phyloP scores from a whole-genome alignment of 352 stramenopile genomes.

The Elongisporangium anandrum region DNA sequence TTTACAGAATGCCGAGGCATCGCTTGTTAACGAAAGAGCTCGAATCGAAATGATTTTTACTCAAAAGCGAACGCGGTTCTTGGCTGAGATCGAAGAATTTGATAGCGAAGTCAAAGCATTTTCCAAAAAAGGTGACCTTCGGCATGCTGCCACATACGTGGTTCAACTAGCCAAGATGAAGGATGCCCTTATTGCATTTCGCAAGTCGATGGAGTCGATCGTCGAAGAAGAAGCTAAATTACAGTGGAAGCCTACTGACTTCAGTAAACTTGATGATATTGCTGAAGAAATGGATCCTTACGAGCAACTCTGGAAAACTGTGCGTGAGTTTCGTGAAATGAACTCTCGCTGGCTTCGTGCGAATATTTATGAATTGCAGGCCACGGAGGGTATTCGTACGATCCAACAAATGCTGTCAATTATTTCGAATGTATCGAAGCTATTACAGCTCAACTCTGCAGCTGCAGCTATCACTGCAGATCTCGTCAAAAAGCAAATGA shows the following conservation, averaged over 20 bases:
- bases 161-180: slow-evolving; percentile 73
- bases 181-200: slow-evolving; percentile 50
- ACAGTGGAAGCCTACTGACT: slow-evolving; percentile 67
- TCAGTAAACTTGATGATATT: slow-evolving; percentile 71
- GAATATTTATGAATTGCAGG: slow-evolving; percentile 67
- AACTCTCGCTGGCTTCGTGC: slow-evolving; percentile 53
- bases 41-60: slow-evolving; percentile 72
- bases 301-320: slow-evolving; percentile 69
- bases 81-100: slow-evolving; percentile 73
- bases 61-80: slow-evolving; percentile 61
- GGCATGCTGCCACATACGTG: slow-evolving; percentile 71
- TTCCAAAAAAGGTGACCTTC: slow-evolving; percentile 71
- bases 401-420: slow-evolving; percentile 56
- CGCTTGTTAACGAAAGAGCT: slow-evolving; percentile 50
- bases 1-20: slow-evolving; percentile 44
- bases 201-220: slow-evolving; percentile 51
- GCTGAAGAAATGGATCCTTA: slow-evolving; percentile 71
- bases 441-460: slow-evolving; percentile 48
- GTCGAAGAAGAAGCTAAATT: slow-evolving; percentile 57
- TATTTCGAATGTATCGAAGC: slow-evolving; percentile 48
- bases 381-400: slow-evolving; percentile 34
- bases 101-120: slow-evolving; percentile 64
- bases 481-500: slow-evolving; percentile 76
- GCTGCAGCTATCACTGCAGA: slow-evolving; percentile 62
- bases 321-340: slow-evolving; percentile 71